Conservation (phyloP, 352 stramenopile species). For the Pythium myriotylum region DNA sequence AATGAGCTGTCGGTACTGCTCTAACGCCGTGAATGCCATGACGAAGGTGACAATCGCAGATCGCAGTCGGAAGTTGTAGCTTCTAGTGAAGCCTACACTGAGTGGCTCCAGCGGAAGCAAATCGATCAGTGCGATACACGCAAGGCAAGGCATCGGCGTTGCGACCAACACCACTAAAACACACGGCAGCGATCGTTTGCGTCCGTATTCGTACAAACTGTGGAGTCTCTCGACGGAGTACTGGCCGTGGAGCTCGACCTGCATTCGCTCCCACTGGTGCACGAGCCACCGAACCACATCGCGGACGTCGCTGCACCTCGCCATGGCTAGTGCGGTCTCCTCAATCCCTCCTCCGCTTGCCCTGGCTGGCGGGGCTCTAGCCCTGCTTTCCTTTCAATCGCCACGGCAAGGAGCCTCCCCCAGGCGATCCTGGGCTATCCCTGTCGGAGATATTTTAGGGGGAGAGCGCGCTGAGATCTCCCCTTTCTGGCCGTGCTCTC, state of each 20-base stretch:
- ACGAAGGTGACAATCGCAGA: neutral
- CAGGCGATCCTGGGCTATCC: too few relatives aligned
- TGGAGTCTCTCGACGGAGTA: constrained; percentile 16
- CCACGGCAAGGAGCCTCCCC: too few relatives aligned
- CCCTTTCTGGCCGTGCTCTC: too few relatives aligned
- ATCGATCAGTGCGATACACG: constrained; percentile 6
- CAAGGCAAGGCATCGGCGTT: constrained; percentile 2
- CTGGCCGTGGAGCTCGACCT: constrained; percentile 21
- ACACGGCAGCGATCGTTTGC: neutral
- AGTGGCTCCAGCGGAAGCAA: too few relatives aligned
- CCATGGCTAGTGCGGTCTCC: too few relatives aligned
- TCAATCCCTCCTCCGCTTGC: too few relatives aligned
- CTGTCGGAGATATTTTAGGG: too few relatives aligned
- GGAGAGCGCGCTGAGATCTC: too few relatives aligned
- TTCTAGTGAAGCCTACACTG: constrained; percentile 1
- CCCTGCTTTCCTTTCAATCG: too few relatives aligned
- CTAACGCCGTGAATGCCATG: constrained; percentile 10
- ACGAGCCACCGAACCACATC: neutral
- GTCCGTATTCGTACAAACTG: constrained; percentile 6
- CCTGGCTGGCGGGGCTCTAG: too few relatives aligned
- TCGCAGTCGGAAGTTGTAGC: constrained; percentile 9
- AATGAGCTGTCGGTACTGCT: constrained; percentile 12
- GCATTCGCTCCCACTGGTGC: constrained; percentile 4
- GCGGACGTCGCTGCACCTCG: neutral
- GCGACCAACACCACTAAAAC: neutral